Evolutionary conservation across 495 filamentous ascomycete species (phyloP).

Genomic region (Penicillium paradoxum): DNA sequence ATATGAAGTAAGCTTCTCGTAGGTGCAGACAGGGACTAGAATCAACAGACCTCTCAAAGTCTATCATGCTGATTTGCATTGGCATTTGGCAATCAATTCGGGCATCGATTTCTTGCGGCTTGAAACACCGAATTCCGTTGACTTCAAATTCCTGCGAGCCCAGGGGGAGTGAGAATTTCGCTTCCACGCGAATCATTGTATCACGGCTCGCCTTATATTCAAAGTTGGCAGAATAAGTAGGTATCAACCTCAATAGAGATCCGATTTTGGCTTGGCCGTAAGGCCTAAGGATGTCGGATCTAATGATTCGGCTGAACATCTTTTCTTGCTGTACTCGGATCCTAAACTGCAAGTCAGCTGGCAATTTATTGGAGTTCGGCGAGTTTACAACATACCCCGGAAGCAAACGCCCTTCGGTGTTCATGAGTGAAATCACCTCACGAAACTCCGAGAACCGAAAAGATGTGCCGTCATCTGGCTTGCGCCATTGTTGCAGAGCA

Average conservation of each 20-base stretch:
- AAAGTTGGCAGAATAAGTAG: conserved; percentile 38
- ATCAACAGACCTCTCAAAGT: conserved; percentile 29
- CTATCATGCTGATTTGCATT: conserved; percentile 33
- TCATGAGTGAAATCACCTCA: not conserved
- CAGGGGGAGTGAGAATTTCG: conserved; percentile 25
- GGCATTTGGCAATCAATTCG: conserved; percentile 16
- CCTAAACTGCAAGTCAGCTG: conserved; percentile 8
- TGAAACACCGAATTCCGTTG: conserved; percentile 32
- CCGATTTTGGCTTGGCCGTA: conserved; percentile 33
- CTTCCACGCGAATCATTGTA: conserved; percentile 34
- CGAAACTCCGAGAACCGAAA: conserved; percentile 1
- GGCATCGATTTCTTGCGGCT: conserved; percentile 17
- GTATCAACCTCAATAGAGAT: conserved; percentile 22
- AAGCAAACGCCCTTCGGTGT: not conserved
- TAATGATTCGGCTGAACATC: conserved; percentile 22
- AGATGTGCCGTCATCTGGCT: not conserved
- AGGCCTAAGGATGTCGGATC: conserved; percentile 43
- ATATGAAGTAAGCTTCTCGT: conserved; percentile 1
- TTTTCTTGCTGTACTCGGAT: conserved; percentile 21
- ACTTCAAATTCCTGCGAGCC: conserved; percentile 26
- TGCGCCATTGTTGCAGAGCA: not conserved
- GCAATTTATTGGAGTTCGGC: not conserved
- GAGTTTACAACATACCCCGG: not conserved
- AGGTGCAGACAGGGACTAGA: too few species aligned
- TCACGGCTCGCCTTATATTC: conserved; percentile 32